Evolutionary conservation across 1,139 yeast species (phyloP), one percentile per base, ranked within the genome.

Genomic region (Sugiyamaella novakii): DNA sequence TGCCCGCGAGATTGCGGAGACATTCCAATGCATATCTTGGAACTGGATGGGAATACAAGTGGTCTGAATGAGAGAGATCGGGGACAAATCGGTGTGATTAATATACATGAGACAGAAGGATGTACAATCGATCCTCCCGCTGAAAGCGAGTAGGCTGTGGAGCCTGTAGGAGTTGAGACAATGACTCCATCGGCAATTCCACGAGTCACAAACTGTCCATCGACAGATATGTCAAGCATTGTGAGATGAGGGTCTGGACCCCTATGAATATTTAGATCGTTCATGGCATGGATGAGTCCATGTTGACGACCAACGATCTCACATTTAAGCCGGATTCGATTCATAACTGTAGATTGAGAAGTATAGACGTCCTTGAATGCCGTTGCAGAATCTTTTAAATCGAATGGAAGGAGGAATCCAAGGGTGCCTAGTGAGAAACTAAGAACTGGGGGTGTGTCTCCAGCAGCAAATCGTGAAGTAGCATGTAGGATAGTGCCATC

Each of bases 51-150:
- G 50, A 91, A 73, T 10, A 91, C 77, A 42, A 89, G 70, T 1
- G 97, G 98, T 59, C 98, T 72, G 65, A 89, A 91, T 21, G 94
- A 84, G 30, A 91, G 72, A 17, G 95, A 86, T 51, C 96, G 72
- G 2, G 98, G 98, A 89, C 97, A 89, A 43, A 91, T 87, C 5
- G 97, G 97, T 0, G 96, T 87, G 31, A 89, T 69, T 48, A 89
- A 69, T 6, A 88, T 83, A 53, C 95, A 84, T 12, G 89, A 84
- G 3, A 91, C 95, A 44, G 83, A 71, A 0, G 98, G 97, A 57
- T 91, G 95, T 1, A 87, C 92, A 51, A 91, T 91, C 8, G 96
- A 82, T 1, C 98, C 97, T 6, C 98, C 97, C 1, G 95, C 81
- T 22, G 89, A 81, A 44, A 91, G 72, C 0, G 96, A 87, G 65